These are phyloP conservation scores for Cryptosporidium meleagridis DNA, from an alignment of 169 alveolate genomes.

Conservation along the genomic window DNA sequence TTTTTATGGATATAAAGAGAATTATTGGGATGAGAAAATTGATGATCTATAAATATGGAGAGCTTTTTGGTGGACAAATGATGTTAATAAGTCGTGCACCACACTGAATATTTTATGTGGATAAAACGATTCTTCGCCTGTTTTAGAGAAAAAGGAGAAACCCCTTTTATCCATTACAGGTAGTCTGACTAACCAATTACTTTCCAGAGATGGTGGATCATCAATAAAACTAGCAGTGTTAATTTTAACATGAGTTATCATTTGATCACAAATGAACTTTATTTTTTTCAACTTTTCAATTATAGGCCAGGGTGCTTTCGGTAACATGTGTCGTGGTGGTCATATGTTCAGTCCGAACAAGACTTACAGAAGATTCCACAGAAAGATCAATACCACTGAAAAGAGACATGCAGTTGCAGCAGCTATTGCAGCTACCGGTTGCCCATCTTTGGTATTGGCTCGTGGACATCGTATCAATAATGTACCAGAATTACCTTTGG, in stretches of 20 bases:
- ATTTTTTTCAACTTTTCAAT: conserved; percentile 22
- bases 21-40: too few species aligned
- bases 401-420: conserved; percentile 98
- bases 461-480: conserved; percentile 97
- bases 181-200: conserved; percentile 16
- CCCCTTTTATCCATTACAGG: neutral
- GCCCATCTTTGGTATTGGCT: conserved; percentile 97
- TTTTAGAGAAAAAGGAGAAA: neutral
- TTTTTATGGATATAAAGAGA: too few species aligned
- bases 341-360: conserved; percentile 99
- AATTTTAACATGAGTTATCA: neutral
- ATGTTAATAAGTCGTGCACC: conserved; percentile 76
- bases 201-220: neutral
- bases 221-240: neutral
- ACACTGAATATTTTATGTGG: conserved; percentile 72
- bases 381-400: conserved; percentile 94
- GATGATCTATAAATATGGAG: neutral
- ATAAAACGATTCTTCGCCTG: conserved; percentile 47
- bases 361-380: conserved; percentile 98
- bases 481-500: conserved; percentile 97
- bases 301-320: conserved; percentile 98
- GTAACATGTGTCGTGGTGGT: conserved; percentile 99
- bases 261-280: neutral
- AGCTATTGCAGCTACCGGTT: conserved; percentile 97
- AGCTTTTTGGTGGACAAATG: conserved; percentile 27